Evolutionary conservation across 148 eudicot species (phyloP).

Genomic region (Diospyros kaki): DNA sequence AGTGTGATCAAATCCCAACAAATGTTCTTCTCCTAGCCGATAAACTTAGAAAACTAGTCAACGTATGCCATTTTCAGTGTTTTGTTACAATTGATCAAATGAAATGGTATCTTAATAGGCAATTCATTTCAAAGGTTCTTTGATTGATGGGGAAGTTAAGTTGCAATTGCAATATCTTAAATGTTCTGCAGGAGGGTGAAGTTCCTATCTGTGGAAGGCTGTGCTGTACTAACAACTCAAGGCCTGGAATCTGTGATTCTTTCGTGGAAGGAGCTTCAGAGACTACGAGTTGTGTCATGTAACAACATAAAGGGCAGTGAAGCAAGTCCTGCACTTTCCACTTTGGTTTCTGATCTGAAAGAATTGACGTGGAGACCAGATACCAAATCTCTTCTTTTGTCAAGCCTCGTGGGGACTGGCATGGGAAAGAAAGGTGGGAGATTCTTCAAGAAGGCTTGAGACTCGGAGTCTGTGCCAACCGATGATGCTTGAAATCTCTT

Average conservation of each 20-base stretch:
- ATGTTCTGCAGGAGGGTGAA: constrained; percentile 57
- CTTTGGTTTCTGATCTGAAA: constrained; percentile 61
- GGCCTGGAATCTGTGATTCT: constrained; percentile 64
- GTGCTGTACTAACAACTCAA: constrained; percentile 60
- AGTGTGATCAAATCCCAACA: background rate
- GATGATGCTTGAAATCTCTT: constrained; percentile 19
- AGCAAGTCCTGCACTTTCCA: constrained; percentile 55
- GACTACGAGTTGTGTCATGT: constrained; percentile 67
- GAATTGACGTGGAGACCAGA: constrained; percentile 84
- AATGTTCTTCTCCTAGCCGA: background rate
- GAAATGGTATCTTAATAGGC: background rate
- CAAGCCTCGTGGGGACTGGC: constrained; percentile 65
- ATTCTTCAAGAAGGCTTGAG: constrained; percentile 56
- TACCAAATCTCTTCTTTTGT: constrained; percentile 56
- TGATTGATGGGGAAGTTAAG: background rate
- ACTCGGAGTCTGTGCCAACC: constrained; percentile 18
- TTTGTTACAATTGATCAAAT: background rate
- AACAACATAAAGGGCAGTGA: constrained; percentile 67
- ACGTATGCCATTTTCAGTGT: background rate
- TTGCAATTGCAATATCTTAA: background rate
- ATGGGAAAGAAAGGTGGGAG: constrained; percentile 68
- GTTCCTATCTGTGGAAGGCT: constrained; percentile 67
- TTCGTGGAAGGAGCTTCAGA: constrained; percentile 70
- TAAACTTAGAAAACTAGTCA: too few relatives aligned
- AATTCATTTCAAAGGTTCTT: background rate